Base-by-base conservation (phyloP, 164 flowering plant genomes). In the Vitis amurensis region DNA sequence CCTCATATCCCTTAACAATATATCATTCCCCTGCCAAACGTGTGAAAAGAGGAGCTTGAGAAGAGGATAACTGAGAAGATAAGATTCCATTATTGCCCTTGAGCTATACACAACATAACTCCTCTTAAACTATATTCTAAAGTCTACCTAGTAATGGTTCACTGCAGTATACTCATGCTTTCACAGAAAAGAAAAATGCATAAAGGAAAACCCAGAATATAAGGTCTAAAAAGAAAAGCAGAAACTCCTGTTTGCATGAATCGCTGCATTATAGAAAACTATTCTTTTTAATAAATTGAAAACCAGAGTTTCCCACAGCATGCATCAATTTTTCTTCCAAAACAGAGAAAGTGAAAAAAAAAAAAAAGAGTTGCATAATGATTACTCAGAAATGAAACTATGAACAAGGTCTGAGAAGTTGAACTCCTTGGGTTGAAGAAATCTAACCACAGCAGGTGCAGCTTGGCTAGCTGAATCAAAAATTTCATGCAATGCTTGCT, bases 381-480 rank as follows among this genome's bases (percentile, higher is more conserved):
- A 31, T 4, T 31, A 31, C 4, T 6, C 4, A 31, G 44, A 31
- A 31, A 60, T 16, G 55, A 68, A 17, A 4, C 15, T 31, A n/a
- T 56, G 16, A 12, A 17, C 55, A 17, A 17, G 17, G 17, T 14
- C 1, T 15, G 51, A 51, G 31, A 12, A 53, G 50, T 11, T 56
- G 23, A 14, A 23, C 27, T 1, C 13, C 31, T 27, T 47, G 29
- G 55, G 10, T 30, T 17, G 68, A 66, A 76, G 68, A 68, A 59
- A 73, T 63, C 96, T 81, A 59, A 96, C 98, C 95, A 93, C 89
- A 60, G 98, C 83, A 79, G 99, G 97, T 65, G 90, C 82, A 63
- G 88, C 91, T 66, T 73, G 71, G 70, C 79, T 79, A 49, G 99
- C 99, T 68, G 90, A 78, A 58, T 89, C 87, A 75, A 91, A 96